Evolutionary conservation across 148 eudicot genomes (phyloP).

Genomic region (Dianthus caryophyllus): DNA sequence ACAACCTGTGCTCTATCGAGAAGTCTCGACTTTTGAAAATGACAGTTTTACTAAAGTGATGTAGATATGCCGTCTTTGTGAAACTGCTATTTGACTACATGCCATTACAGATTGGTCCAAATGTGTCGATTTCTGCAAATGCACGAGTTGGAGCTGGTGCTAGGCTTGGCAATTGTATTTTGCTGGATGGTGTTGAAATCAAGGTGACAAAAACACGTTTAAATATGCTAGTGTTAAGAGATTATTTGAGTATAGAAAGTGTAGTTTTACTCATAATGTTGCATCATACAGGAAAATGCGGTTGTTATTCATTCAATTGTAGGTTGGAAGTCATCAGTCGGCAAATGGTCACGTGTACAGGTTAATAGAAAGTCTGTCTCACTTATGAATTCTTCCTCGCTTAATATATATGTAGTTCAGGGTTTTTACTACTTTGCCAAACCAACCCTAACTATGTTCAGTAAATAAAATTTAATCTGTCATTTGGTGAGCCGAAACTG

Average conservation of each 20-base stretch:
- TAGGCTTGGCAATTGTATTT: slow-evolving; percentile 55
- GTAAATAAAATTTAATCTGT: not conserved
- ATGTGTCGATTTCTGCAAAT: slow-evolving; percentile 69
- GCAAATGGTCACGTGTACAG: slow-evolving; percentile 76
- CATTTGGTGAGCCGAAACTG: not conserved
- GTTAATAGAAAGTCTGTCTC: slow-evolving; percentile 21
- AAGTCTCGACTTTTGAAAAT: not conserved
- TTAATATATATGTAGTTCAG: not conserved
- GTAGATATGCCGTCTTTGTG: no score
- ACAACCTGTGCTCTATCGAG: not conserved
- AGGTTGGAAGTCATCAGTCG: slow-evolving; percentile 66
- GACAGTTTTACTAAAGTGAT: no score
- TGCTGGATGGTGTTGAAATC: slow-evolving; percentile 66
- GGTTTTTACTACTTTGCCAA: not conserved
- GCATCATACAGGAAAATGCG: slow-evolving; percentile 54
- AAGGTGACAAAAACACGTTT: slow-evolving; percentile 37
- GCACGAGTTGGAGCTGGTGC: slow-evolving; percentile 71
- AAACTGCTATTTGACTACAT: not conserved
- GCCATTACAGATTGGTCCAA: slow-evolving; percentile 58
- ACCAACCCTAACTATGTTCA: not conserved
- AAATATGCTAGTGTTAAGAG: slow-evolving; percentile 6
- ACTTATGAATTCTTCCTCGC: not conserved
- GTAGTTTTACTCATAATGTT: slow-evolving; percentile 5
- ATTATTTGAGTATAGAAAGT: not conserved
- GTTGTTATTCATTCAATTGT: slow-evolving; percentile 58